Percentiles rank a stretch among this genome's conserved stretches.
Conservation (phyloP, 2,329 filamentous ascomycete genomes). For the Botrytis fragariae region DNA sequence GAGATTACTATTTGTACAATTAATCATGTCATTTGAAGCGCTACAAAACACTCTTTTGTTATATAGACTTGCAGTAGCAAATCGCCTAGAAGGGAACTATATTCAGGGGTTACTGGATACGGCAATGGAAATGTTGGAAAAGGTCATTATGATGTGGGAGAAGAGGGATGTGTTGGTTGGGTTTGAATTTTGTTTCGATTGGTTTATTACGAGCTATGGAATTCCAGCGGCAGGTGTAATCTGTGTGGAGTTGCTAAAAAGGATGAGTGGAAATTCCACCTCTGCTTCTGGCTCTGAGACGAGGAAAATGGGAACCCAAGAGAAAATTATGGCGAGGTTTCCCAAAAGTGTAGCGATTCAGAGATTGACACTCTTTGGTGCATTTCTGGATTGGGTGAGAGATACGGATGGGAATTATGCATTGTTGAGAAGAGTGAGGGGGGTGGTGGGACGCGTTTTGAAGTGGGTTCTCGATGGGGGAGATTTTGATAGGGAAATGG, state of each 20-base stretch:
- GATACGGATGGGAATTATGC: slow-evolving; percentile 36
- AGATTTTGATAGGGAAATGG: background rate
- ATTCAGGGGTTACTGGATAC: slow-evolving; percentile 32
- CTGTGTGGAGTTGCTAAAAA: slow-evolving; percentile 35
- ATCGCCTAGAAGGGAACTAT: slow-evolving; percentile 25
- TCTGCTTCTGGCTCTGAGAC: background rate
- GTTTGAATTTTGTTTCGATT: slow-evolving; percentile 32
- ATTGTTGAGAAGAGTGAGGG: slow-evolving; percentile 21
- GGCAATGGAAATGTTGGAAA: slow-evolving; percentile 35
- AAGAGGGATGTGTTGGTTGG: slow-evolving; percentile 31
- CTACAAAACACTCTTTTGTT: slow-evolving; percentile 36
- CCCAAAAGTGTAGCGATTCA: slow-evolving; percentile 35
- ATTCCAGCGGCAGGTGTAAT: slow-evolving; percentile 35
- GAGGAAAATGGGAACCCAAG: background rate
- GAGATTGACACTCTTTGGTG: slow-evolving; percentile 36
- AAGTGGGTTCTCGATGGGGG: slow-evolving; percentile 9
- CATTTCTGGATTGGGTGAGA: slow-evolving; percentile 37
- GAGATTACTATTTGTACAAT: background rate
- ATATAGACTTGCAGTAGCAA: slow-evolving; percentile 28
- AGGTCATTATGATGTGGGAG: slow-evolving; percentile 34
- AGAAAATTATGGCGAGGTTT: slow-evolving; percentile 21
- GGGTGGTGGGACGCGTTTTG: background rate
- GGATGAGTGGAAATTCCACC: slow-evolving; percentile 4
- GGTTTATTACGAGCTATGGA: slow-evolving; percentile 34
- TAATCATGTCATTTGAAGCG: slow-evolving; percentile 17